Base-by-base conservation (phyloP, 192 early-diverging fungal species). In the Diversispora epigaea region DNA sequence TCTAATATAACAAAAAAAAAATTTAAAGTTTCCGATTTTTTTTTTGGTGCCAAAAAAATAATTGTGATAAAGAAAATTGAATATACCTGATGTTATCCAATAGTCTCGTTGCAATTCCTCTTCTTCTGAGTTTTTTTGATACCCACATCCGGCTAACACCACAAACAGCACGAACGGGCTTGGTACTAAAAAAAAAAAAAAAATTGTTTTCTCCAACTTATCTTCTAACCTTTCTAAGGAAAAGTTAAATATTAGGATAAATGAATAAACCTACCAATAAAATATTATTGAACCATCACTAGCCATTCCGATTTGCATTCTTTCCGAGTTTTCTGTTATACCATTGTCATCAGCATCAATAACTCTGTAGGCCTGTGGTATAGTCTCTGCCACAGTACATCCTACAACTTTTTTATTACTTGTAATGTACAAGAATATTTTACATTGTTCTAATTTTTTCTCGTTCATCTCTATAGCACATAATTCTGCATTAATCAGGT, bases 71-170 rank as follows among this genome's bases (percentile, higher is more conserved):
- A 25, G 21, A 47, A 25, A 5, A 25, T 67, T 22, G 52, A 12
- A 45, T 8, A 49, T 62, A 79, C 45, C 83, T 79, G 19, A 84
- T 77, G 1, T 71, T 67, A n/a, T 84, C 77, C 39, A 84, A 54
- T 52, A 84, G 19, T 21, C 77, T 77, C 40, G 78, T 80, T 8
- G 81, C 83, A 68, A 84, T 73, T 56, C 63, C 71, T 56, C 75
- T 77, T 3, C 83, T 76, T 6, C 83, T 79, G 32, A 71, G 46
- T 4, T 77, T 67, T 46, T 58, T 39, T 4, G 77, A 83, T 39
- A 85, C 84, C 84, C 84, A 85, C 39, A 85, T 81, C 6, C 84
- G 81, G 47, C 75, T 83, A 65, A 85, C 82, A 45, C 84, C 84
- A 75, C 84, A 85, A 50, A 81, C 76, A 10, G 81, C 79, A 4